A percentile compares a stretch with the other conserved stretches of the same genome.
These are phyloP conservation scores for Spinacia oleracea DNA, from an alignment of 179 eudicot genomes.

Conservation along the genomic window DNA sequence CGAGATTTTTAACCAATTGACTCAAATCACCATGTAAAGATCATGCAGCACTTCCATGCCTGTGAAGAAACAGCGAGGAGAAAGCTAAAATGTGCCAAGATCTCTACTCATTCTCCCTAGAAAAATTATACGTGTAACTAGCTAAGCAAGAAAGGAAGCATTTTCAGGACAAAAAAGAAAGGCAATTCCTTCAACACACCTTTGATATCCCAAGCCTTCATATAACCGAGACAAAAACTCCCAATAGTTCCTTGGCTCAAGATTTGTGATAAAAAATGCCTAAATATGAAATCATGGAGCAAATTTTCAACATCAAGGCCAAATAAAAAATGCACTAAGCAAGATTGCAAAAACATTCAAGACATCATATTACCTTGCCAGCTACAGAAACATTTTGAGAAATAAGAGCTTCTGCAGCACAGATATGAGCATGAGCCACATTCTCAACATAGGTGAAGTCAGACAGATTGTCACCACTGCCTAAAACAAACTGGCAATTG, in stretches of 20 bases:
- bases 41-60: neutral
- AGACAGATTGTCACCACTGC: slow-evolving; percentile 57
- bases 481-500: slow-evolving; percentile 83
- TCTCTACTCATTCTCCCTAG: neutral
- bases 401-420: slow-evolving; percentile 82
- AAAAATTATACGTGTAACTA: slow-evolving; percentile 4
- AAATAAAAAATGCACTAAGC: neutral
- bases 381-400: slow-evolving; percentile 53
- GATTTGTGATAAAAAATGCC: slow-evolving; percentile 86
- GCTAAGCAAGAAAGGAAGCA: slow-evolving; percentile 11
- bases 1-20: neutral
- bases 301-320: slow-evolving; percentile 17
- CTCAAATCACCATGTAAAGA: neutral
- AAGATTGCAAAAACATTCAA: slow-evolving; percentile 4
- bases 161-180: neutral
- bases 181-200: slow-evolving; percentile 41
- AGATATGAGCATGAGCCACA: slow-evolving; percentile 87
- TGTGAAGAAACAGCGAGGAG: neutral
- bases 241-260: slow-evolving; percentile 71
- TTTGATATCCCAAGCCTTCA: slow-evolving; percentile 78
- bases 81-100: neutral
- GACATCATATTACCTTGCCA: slow-evolving; percentile 63
- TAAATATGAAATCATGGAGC: slow-evolving; percentile 30
- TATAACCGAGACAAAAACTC: slow-evolving; percentile 59
- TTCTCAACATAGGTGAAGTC: slow-evolving; percentile 96